Evolutionary conservation across 441 rosid species (phyloP).

Genomic region (Bocquillonia castaneifolia): DNA sequence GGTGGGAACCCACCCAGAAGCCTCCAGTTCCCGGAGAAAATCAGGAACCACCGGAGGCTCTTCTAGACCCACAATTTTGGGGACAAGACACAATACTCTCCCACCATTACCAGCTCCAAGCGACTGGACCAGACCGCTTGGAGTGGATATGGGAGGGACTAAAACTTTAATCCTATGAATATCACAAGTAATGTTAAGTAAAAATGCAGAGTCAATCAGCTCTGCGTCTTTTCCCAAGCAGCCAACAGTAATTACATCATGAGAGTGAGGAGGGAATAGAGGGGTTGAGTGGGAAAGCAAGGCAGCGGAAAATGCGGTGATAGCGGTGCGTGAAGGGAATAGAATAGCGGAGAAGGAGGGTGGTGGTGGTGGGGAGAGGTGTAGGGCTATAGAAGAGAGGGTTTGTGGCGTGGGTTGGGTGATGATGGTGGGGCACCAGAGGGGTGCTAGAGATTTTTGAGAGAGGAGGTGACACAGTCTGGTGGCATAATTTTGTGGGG

Average conservation of each 20-base stretch:
- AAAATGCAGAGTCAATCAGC: constrained; percentile 30
- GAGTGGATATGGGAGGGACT: constrained; percentile 41
- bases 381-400: constrained; percentile 24
- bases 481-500: constrained; percentile 44
- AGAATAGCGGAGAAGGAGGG: constrained; percentile 42
- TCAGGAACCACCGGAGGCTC: constrained; percentile 52
- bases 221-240: constrained; percentile 50
- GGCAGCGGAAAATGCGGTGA: constrained; percentile 35
- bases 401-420: constrained; percentile 37
- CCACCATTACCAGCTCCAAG: constrained; percentile 41
- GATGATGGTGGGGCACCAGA: constrained; percentile 54
- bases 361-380: constrained; percentile 34
- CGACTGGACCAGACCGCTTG: constrained; percentile 34
- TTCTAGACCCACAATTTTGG: constrained; percentile 37
- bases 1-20: constrained; percentile 38
- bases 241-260: constrained; percentile 29
- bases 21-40: constrained; percentile 36
- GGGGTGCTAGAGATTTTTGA: constrained; percentile 34
- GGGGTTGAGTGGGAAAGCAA: constrained; percentile 21
- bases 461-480: constrained; percentile 38
- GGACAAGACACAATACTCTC: constrained; percentile 44
- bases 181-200: constrained; percentile 22
- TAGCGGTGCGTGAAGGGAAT: constrained; percentile 54
- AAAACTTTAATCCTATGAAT: constrained; percentile 22
- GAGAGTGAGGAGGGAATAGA: constrained; percentile 29